Percentiles rank a stretch among this genome's conserved stretches.
These are phyloP conservation scores for Hypoxylon sp. DNA, from an alignment of 2,329 filamentous ascomycete species.

Conservation along the genomic window DNA sequence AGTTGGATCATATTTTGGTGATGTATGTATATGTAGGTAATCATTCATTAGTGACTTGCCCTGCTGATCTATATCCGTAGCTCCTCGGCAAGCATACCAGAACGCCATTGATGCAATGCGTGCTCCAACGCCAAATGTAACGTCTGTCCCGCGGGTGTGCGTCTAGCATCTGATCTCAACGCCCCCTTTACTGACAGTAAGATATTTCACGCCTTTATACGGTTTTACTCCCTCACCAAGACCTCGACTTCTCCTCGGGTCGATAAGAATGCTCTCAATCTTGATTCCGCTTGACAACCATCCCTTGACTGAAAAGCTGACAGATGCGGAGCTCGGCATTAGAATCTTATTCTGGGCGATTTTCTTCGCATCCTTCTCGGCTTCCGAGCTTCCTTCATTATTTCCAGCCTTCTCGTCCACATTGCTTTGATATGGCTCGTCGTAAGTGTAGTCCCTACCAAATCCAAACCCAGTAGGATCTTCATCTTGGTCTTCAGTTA, in stretches of 20 bases:
- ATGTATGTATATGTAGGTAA: not conserved
- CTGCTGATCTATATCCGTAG: slow-evolving; percentile 29
- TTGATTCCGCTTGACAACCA: slow-evolving; percentile 77
- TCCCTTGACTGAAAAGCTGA: slow-evolving; percentile 78
- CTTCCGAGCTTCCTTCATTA: slow-evolving; percentile 51
- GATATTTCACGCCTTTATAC: slow-evolving; percentile 98
- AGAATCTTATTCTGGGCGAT: slow-evolving; percentile 78
- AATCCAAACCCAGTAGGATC: slow-evolving; percentile 68
- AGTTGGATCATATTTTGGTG: not conserved
- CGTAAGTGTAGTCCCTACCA: slow-evolving; percentile 64
- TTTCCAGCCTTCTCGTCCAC: slow-evolving; percentile 54
- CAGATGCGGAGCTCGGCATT: slow-evolving; percentile 83
- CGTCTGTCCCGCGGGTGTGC: slow-evolving; percentile 15
- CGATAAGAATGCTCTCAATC: slow-evolving; percentile 75
- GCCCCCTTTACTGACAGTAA: slow-evolving; percentile 79
- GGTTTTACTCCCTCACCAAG: slow-evolving; percentile 90
- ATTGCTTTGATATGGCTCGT: slow-evolving; percentile 68
- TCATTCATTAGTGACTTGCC: slow-evolving; percentile 16
- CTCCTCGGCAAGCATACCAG: slow-evolving; percentile 15
- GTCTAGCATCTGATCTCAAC: slow-evolving; percentile 72
- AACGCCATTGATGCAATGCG: slow-evolving; percentile 41
- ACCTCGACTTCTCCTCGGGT: slow-evolving; percentile 85
- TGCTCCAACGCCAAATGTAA: slow-evolving; percentile 39
- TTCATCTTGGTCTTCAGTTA: slow-evolving; percentile 62
- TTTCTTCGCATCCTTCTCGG: slow-evolving; percentile 67